Evolutionary conservation across 352 stramenopile genomes (phyloP), one percentile per base, ranked within the genome.

Genomic region (Blastocystis sp.): DNA sequence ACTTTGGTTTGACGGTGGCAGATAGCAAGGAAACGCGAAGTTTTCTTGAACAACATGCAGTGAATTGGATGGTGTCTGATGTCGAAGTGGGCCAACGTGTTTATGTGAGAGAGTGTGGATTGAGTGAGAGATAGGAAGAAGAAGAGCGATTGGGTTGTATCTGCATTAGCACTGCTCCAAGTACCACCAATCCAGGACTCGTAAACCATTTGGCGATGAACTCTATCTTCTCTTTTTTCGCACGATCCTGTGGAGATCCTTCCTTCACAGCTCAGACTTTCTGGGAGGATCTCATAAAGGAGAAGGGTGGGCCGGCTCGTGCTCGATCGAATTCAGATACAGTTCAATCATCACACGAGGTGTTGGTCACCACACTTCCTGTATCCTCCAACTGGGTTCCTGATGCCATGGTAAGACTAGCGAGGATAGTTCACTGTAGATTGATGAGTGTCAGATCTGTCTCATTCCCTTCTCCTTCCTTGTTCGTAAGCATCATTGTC

Each of bases 381-480:
- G 92, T 92, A 0, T 92, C 92, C 0, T 90, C 69, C 37, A 89
- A 90, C 35, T 90, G 70, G 80, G 80, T 91, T 80, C 70, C 70
- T 17, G 69, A 87, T 44, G 60, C 69, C 48, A 91, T 91, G 79
- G 82, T 95, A 24, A n/a, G 90, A 40, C 7, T 90, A 69, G 94
- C 93, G 89, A 94, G 94, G 89, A 91, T 91, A 78, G 92, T 93
- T 89, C 91, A 91, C 57, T 93, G 91, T 76, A 96, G 94, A 84
- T 93, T 95, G 90, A 95, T 95, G 90, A 95, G 91, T 96, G 94
- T 91, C 95, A 96, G 89, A 89, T 96, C 75, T 96, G 94, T 90
- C 89, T 95, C 35, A 95, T 95, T 91, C 94, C 95, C 91, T 96
- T 96, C 75, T 95, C 94, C 81, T 93, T 96, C 64, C 95, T 96